Conservation (phyloP, 2,329 filamentous ascomycete genomes). For the Calonectria hongkongensis region DNA sequence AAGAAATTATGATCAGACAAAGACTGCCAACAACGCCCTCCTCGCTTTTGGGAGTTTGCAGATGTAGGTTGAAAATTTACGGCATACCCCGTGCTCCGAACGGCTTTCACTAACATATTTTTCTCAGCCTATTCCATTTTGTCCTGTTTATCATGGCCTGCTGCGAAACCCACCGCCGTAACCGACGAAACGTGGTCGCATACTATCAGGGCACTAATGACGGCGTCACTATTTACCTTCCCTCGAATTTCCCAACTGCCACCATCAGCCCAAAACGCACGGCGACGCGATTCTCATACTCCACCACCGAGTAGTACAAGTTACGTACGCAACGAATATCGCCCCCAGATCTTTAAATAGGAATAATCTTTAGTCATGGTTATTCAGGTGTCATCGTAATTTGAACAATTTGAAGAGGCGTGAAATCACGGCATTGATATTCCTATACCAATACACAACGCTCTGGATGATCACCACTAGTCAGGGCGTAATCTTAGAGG, state of each 20-base stretch:
- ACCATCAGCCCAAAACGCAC: not conserved
- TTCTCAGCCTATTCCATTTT: not conserved
- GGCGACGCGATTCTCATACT: not conserved
- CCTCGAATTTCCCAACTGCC: not conserved
- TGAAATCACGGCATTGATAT: too few relatives aligned
- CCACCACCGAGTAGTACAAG: not conserved
- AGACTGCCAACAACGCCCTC: not conserved
- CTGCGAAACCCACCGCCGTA: not conserved
- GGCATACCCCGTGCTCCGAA: not conserved
- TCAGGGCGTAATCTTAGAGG: too few relatives aligned
- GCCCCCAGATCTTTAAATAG: too few relatives aligned
- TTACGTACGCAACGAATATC: not conserved
- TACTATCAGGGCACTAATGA: not conserved
- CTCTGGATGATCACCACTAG: too few relatives aligned
- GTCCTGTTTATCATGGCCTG: not conserved
- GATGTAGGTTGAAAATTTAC: not conserved
- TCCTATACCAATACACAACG: too few relatives aligned
- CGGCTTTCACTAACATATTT: not conserved
- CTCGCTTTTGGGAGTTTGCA: conserved; percentile 3
- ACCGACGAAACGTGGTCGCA: not conserved
- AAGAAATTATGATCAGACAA: not conserved
- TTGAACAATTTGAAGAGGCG: too few relatives aligned
- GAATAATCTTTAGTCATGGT: too few relatives aligned
- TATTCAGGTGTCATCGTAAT: too few relatives aligned
- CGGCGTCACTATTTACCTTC: not conserved